Evolutionary conservation across 495 filamentous ascomycete species (phyloP).

Genomic region (Neurospora sp.): DNA sequence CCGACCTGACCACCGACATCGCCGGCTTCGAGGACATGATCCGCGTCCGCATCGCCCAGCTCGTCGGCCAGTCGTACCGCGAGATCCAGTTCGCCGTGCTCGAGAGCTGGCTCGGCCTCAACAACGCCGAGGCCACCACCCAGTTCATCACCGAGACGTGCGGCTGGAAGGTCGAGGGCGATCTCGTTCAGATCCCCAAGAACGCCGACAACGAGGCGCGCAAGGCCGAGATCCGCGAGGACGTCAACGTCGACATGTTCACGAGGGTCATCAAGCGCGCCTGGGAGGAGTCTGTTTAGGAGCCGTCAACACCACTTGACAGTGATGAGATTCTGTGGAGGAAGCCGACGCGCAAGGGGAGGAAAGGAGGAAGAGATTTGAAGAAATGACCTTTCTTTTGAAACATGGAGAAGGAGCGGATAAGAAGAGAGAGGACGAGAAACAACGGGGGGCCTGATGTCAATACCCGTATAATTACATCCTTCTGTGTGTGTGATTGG

Average conservation of each 20-base stretch:
- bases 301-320: background rate
- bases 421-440: slow-evolving; percentile 1
- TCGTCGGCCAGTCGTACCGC: slow-evolving; percentile 78
- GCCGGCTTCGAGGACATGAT: slow-evolving; percentile 95
- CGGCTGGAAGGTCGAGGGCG: slow-evolving; percentile 65
- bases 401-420: background rate
- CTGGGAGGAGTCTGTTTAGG: slow-evolving; percentile 72
- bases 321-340: background rate
- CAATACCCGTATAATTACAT: slow-evolving; percentile 6
- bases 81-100: slow-evolving; percentile 67
- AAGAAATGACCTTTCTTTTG: background rate
- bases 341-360: background rate
- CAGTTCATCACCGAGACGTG: slow-evolving; percentile 78
- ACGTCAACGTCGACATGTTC: slow-evolving; percentile 90
- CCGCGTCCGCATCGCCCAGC: slow-evolving; percentile 80
- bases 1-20: slow-evolving; percentile 88
- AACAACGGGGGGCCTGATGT: slow-evolving; percentile 1
- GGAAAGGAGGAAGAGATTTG: slow-evolving; percentile 10
- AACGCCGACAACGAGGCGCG: slow-evolving; percentile 99
- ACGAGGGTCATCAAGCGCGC: slow-evolving; percentile 68
- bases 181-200: slow-evolving; percentile 58
- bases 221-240: slow-evolving; percentile 90
- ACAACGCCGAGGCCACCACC: slow-evolving; percentile 59
- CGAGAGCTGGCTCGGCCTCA: slow-evolving; percentile 79
- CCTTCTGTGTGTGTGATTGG: slow-evolving; percentile 5